Evolutionary conservation across 1,284 basidiomycete species (phyloP).

Genomic region (Athelia sp.): DNA sequence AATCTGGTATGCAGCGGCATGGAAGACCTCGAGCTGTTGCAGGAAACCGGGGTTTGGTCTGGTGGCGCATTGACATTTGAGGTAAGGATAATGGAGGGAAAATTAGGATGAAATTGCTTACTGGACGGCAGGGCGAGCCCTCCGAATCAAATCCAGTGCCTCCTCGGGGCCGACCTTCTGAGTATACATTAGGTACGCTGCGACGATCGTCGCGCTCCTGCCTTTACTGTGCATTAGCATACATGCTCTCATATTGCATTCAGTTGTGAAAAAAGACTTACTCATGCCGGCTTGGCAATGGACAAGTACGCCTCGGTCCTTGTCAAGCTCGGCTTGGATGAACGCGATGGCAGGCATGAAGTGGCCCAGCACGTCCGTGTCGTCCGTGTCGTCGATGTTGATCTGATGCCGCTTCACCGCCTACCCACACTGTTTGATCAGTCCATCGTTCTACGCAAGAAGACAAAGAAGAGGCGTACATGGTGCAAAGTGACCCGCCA

Average conservation of each 20-base stretch:
- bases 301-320: conserved; percentile 72
- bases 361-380: conserved; percentile 72
- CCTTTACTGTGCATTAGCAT: conserved; percentile 37
- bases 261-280: conserved; percentile 34
- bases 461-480: conserved; percentile 39
- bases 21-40: conserved; percentile 73
- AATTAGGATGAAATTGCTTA: too few species aligned
- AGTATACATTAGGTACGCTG: conserved; percentile 82
- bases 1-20: conserved; percentile 65
- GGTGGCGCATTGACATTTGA: too few species aligned
- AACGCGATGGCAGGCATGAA: conserved; percentile 75
- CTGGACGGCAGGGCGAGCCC: conserved; percentile 65
- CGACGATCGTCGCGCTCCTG: conserved; percentile 75
- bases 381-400: conserved; percentile 64
- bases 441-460: neutral
- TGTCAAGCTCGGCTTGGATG: conserved; percentile 72
- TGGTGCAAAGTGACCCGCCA: conserved; percentile 62
- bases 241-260: too few species aligned
- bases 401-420: conserved; percentile 70
- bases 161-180: conserved; percentile 56
- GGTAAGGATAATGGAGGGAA: too few species aligned
- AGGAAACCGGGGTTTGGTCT: conserved; percentile 82
- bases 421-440: conserved; percentile 27
- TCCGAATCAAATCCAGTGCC: conserved; percentile 65
- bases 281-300: conserved; percentile 88